These are phyloP conservation scores for Juglanconis oblonga DNA, from an alignment of 2,329 filamentous ascomycete genomes.

Conservation along the genomic window DNA sequence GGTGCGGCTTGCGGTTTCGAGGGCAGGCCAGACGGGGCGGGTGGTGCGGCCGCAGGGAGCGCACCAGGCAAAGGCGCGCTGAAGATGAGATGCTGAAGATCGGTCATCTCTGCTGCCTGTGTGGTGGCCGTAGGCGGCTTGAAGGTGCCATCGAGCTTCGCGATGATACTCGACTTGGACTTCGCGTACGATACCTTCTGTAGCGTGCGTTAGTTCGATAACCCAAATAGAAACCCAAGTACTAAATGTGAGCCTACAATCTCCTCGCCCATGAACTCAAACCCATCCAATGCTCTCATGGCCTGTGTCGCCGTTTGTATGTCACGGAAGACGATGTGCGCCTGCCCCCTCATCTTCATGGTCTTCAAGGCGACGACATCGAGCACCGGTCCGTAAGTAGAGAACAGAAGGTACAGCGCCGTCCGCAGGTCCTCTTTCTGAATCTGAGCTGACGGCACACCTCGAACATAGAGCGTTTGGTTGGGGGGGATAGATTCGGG, in stretches of 20 bases:
- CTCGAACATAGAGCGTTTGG: slow-evolving; percentile 78
- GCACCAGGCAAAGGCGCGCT: slow-evolving; percentile 59
- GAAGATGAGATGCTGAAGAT: slow-evolving; percentile 78
- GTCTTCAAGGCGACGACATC: slow-evolving; percentile 90
- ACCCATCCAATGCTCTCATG: slow-evolving; percentile 83
- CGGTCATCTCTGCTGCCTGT: slow-evolving; percentile 62
- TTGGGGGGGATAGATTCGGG: slow-evolving; percentile 20
- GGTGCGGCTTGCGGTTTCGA: slow-evolving; percentile 49
- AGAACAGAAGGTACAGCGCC: slow-evolving; percentile 88
- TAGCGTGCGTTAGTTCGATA: slow-evolving; percentile 14
- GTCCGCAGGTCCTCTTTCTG: slow-evolving; percentile 84
- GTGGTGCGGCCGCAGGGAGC: slow-evolving; percentile 36
- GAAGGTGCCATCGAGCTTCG: slow-evolving; percentile 90
- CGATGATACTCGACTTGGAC: slow-evolving; percentile 80
- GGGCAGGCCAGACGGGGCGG: slow-evolving; percentile 38
- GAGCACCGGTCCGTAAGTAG: slow-evolving; percentile 87
- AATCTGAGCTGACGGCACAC: slow-evolving; percentile 81
- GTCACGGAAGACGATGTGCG: slow-evolving; percentile 88
- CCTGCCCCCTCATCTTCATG: slow-evolving; percentile 90
- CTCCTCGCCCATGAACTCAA: slow-evolving; percentile 78
- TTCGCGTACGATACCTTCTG: slow-evolving; percentile 92
- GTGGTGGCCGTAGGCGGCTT: slow-evolving; percentile 59
- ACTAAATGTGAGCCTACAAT: slow-evolving; percentile 60
- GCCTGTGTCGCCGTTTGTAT: slow-evolving; percentile 90
- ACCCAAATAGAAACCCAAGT: neutral